Percentiles rank a stretch among this genome's conserved stretches.
Conservation (phyloP, 23 red algal species). For the Chondrus crispus region DNA sequence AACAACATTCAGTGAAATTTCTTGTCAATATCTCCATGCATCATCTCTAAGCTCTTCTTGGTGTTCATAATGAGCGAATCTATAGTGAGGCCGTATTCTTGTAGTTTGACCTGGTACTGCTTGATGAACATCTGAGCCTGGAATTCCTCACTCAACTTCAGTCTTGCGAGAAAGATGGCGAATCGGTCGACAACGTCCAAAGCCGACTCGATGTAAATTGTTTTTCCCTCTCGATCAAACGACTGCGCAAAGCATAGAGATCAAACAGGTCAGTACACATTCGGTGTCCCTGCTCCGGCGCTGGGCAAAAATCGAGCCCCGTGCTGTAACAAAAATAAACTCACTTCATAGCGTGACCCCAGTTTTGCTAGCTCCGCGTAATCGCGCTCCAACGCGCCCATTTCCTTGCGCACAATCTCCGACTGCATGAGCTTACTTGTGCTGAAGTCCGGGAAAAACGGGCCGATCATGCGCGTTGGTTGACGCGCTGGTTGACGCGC, state of each 20-base stretch:
- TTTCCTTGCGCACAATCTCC: conserved; percentile 63
- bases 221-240: conserved; percentile 45
- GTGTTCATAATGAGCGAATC: conserved; percentile 45
- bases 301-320: not conserved
- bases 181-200: conserved; percentile 56
- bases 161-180: conserved; percentile 40
- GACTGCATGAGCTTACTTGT: conserved; percentile 59
- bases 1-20: not conserved
- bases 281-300: not conserved
- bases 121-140: conserved; percentile 67
- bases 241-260: conserved; percentile 3
- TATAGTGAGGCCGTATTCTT: conserved; percentile 54
- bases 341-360: conserved; percentile 40
- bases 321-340: too few species aligned
- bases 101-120: conserved; percentile 33
- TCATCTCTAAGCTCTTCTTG: conserved; percentile 55
- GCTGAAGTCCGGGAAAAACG: conserved; percentile 49
- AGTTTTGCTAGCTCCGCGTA: conserved; percentile 45
- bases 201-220: conserved; percentile 35
- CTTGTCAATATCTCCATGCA: conserved; percentile 17
- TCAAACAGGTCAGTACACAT: not conserved
- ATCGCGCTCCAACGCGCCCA: conserved; percentile 43
- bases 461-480: conserved; percentile 16
- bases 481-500: not conserved
- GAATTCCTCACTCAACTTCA: conserved; percentile 59